phyloP scores from a whole-genome alignment of 169 alveolate genomes.

The Sarcocystis neurona region DNA sequence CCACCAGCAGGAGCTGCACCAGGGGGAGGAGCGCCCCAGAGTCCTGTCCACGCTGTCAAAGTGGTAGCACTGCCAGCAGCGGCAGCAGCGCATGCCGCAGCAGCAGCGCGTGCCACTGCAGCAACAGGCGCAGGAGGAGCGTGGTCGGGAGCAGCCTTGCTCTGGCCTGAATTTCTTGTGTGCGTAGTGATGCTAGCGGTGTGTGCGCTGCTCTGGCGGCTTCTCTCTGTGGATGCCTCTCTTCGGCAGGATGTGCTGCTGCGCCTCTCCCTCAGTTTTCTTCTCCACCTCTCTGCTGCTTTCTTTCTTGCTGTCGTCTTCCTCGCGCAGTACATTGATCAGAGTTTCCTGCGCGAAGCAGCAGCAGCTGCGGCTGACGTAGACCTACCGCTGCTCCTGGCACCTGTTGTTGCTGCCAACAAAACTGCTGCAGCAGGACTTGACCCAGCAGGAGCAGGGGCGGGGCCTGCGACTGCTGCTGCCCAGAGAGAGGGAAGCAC shows the following conservation, averaged over 20 bases:
- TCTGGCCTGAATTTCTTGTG: conserved; percentile 6
- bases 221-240: background rate
- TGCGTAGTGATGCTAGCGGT: background rate
- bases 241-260: conserved; percentile 24
- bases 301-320: background rate
- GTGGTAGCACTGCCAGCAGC: too few relatives aligned
- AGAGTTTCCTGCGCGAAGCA: background rate
- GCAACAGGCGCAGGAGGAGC: too few relatives aligned
- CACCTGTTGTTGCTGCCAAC: background rate
- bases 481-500: background rate
- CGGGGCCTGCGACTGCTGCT: too few relatives aligned
- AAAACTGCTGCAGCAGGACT: too few relatives aligned
- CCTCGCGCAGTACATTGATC: conserved; percentile 1
- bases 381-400: background rate
- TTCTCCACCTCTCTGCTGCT: conserved; percentile 4
- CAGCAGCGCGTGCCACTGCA: too few relatives aligned
- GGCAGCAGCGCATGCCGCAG: too few relatives aligned
- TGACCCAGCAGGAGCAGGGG: too few relatives aligned
- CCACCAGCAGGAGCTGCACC: too few relatives aligned
- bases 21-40: too few relatives aligned
- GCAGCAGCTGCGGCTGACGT: background rate
- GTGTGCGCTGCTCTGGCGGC: background rate
- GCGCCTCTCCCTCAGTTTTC: conserved; percentile 6
- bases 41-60: too few relatives aligned
- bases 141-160: background rate